Percentiles rank a stretch among this genome's conserved stretches.
These are phyloP conservation scores for Aspergillus ibericus DNA, from an alignment of 2,329 filamentous ascomycete species.

Conservation along the genomic window DNA sequence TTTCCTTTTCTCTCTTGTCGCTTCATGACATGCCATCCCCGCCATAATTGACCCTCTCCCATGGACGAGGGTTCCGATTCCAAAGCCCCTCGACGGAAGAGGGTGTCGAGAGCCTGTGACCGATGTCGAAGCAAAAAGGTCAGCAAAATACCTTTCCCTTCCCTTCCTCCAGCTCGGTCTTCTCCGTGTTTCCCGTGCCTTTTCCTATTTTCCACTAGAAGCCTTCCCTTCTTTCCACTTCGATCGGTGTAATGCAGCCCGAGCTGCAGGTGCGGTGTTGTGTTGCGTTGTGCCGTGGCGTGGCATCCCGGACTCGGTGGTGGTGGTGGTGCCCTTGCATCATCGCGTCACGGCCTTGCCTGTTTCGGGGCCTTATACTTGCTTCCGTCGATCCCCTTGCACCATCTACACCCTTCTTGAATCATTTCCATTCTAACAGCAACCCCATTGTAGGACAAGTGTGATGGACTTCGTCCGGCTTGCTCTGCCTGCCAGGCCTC, in stretches of 20 bases:
- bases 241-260: conserved; percentile 3
- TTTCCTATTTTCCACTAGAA: too few species aligned
- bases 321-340: background rate
- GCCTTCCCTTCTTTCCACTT: background rate
- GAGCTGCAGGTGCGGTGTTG: background rate
- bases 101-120: conserved; percentile 48
- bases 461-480: conserved; percentile 45
- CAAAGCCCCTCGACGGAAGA: conserved; percentile 43
- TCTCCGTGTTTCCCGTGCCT: background rate
- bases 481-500: conserved; percentile 45
- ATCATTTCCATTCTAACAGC: background rate
- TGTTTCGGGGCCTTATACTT: background rate
- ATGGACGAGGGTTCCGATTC: conserved; percentile 42
- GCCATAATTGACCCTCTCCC: conserved; percentile 27
- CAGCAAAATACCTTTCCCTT: conserved; percentile 10
- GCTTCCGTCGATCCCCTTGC: background rate
- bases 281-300: too few species aligned
- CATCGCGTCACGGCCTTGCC: background rate
- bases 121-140: conserved; percentile 48
- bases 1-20: conserved; percentile 2
- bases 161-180: background rate
- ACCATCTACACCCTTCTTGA: background rate
- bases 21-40: conserved; percentile 28
- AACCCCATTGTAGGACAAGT: conserved; percentile 37
- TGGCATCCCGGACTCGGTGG: background rate